phyloP scores from a whole-genome alignment of 2,329 filamentous ascomycete genomes.

The Aspergillus felis region DNA sequence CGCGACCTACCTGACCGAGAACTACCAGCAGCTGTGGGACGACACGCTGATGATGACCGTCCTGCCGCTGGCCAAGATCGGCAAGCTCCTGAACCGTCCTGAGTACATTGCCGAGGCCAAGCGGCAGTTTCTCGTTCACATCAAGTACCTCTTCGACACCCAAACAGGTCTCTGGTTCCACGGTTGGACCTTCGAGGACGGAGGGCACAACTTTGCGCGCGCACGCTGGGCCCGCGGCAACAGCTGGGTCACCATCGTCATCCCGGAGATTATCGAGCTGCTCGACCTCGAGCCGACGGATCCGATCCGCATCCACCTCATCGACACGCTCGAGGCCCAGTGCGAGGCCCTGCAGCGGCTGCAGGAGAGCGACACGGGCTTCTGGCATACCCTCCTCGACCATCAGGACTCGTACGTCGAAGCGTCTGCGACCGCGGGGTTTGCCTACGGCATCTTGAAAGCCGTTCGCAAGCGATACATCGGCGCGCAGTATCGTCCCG shows the following conservation, averaged over 20 bases:
- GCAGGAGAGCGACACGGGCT: slow-evolving; percentile 56
- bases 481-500: slow-evolving; percentile 55
- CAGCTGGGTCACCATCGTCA: slow-evolving; percentile 74
- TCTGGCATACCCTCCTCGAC: slow-evolving; percentile 74
- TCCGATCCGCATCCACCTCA: slow-evolving; percentile 52
- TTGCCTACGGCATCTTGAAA: slow-evolving; percentile 76
- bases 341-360: slow-evolving; percentile 59
- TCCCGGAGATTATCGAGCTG: slow-evolving; percentile 75
- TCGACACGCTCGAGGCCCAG: slow-evolving; percentile 62
- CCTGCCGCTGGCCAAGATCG: slow-evolving; percentile 74
- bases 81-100: slow-evolving; percentile 63
- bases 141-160: slow-evolving; percentile 73
- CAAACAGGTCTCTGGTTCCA: slow-evolving; percentile 73
- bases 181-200: slow-evolving; percentile 72
- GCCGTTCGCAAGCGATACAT: slow-evolving; percentile 67
- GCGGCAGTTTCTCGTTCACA: slow-evolving; percentile 70
- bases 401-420: slow-evolving; percentile 70
- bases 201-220: slow-evolving; percentile 56
- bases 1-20: slow-evolving; percentile 67
- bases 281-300: slow-evolving; percentile 59
- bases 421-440: slow-evolving; percentile 73
- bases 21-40: slow-evolving; percentile 76
- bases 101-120: slow-evolving; percentile 76
- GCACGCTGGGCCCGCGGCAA: slow-evolving; percentile 56
- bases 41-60: slow-evolving; percentile 89